Percentiles rank a stretch among this genome's conserved stretches.
These are phyloP conservation scores for Kazachstania sp. DNA, from an alignment of 1,139 yeast species.

Conservation along the genomic window DNA sequence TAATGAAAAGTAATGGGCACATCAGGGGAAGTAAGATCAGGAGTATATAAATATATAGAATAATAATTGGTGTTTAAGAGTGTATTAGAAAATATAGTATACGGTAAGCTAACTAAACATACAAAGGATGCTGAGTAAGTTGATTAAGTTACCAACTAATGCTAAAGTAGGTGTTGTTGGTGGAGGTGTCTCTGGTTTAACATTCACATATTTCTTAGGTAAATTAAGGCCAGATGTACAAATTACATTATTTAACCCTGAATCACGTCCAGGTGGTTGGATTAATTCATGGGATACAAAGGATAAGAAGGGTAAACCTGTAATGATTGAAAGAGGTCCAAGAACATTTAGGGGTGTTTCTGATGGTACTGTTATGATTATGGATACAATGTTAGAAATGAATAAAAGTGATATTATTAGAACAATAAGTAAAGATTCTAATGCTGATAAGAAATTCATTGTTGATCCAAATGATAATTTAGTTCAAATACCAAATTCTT, in stretches of 20 bases:
- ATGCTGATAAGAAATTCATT: constrained; percentile 56
- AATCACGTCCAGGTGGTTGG: constrained; percentile 66
- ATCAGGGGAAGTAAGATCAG: too few species aligned
- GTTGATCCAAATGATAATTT: constrained; percentile 36
- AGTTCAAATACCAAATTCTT: constrained; percentile 42
- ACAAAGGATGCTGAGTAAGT: constrained; percentile 11
- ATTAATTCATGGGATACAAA: constrained; percentile 42
- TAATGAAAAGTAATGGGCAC: too few species aligned
- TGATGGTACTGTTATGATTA: constrained; percentile 51
- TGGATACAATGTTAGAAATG: constrained; percentile 47
- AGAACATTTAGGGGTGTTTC: constrained; percentile 65
- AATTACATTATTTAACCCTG: constrained; percentile 53
- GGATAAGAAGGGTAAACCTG: constrained; percentile 17
- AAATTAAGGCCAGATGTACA: constrained; percentile 63
- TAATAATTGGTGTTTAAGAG: too few species aligned
- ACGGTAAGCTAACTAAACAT: too few species aligned
- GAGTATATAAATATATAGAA: too few species aligned
- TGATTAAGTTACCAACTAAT: constrained; percentile 23
- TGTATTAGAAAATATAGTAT: too few species aligned
- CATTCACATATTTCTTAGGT: constrained; percentile 65
- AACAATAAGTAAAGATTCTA: constrained; percentile 41
- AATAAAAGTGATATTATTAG: constrained; percentile 38
- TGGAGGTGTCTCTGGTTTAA: constrained; percentile 79
- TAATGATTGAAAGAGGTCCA: constrained; percentile 62
- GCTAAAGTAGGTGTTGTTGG: constrained; percentile 65